Evolutionary conservation across 1,284 basidiomycete species (phyloP).

Genomic region (Ustilago trichophora): DNA sequence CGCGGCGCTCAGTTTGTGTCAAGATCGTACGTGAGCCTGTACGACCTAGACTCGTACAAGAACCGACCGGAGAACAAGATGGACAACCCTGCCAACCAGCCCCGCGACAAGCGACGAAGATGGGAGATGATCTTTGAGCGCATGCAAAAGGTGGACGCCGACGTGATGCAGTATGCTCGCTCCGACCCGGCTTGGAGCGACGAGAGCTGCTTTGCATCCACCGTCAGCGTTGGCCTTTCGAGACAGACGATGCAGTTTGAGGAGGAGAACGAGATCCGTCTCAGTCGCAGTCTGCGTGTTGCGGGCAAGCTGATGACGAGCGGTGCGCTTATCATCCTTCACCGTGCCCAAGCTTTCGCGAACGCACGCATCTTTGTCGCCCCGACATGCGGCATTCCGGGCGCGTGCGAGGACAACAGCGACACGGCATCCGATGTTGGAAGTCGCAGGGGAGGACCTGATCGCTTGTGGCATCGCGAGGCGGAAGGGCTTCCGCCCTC

Average conservation of each 20-base stretch:
- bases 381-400: conserved; percentile 56
- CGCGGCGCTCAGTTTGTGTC: conserved; percentile 57
- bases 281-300: conserved; percentile 43
- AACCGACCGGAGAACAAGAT: conserved; percentile 33
- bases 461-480: conserved; percentile 41
- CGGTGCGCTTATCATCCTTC: conserved; percentile 55
- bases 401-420: conserved; percentile 40
- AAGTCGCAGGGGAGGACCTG: conserved; percentile 15
- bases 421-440: conserved; percentile 37
- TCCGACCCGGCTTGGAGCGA: conserved; percentile 52
- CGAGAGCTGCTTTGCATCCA: conserved; percentile 39
- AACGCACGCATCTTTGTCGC: conserved; percentile 57
- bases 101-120: conserved; percentile 27
- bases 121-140: conserved; percentile 52
- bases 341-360: conserved; percentile 56
- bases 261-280: conserved; percentile 46
- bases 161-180: conserved; percentile 52
- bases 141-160: conserved; percentile 53
- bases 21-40: conserved; percentile 47
- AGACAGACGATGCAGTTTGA: conserved; percentile 34
- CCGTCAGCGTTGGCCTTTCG: conserved; percentile 32
- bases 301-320: conserved; percentile 60
- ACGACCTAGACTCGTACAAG: conserved; percentile 52
- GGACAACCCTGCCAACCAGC: conserved; percentile 17
- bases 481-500: conserved; percentile 24